Base-by-base conservation (phyloP, 441 rosid species). In the Populus hybrid region DNA sequence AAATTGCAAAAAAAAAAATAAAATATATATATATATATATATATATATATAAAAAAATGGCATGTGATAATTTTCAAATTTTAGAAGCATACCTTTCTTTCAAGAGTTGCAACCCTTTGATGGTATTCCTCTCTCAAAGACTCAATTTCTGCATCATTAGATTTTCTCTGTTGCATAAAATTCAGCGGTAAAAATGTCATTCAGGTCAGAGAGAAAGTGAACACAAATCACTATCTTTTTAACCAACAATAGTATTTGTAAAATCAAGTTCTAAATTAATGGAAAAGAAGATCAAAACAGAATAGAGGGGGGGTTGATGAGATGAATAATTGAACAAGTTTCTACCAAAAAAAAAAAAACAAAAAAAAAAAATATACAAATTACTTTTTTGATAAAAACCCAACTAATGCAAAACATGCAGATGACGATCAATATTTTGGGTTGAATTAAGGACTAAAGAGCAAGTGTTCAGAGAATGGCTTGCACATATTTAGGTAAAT, bases 121-220 rank as follows among this genome's bases (percentile, higher is more conserved):
- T 92, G 98, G 84, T 94, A 97, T 88, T 94, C 98, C 86, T 94
- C 99, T 77, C 97, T 89, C 86, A 97, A 86, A 79, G 98, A 89
- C 86, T 97, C 98, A 70, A 97, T 82, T 89, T 97, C 99, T 6
- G 97, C 98, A 63, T 92, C 98, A 80, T 76, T 91, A 73, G 97
- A 85, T 88, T 93, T 94, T 82, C 92, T 91, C 99, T 94, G 94
- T 81, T 79, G 67, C 88, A 84, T 34, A 82, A 80, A 73, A 61
- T 81, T 79, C 71, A 69, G 68, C 28, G 21, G 70, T 84, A 78
- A 86, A 76, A 70, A 69, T 75, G 75, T 61, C 59, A 21, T 18
- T 61, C 40, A 50, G 68, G 32, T 2, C 34, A 57, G 50, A 32
- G 46, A 65, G 8, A 65, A 24, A 50, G 76, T 30, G 57, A 26